Conservation (phyloP, 1,284 basidiomycete genomes). For the Trichosporon sp. region DNA sequence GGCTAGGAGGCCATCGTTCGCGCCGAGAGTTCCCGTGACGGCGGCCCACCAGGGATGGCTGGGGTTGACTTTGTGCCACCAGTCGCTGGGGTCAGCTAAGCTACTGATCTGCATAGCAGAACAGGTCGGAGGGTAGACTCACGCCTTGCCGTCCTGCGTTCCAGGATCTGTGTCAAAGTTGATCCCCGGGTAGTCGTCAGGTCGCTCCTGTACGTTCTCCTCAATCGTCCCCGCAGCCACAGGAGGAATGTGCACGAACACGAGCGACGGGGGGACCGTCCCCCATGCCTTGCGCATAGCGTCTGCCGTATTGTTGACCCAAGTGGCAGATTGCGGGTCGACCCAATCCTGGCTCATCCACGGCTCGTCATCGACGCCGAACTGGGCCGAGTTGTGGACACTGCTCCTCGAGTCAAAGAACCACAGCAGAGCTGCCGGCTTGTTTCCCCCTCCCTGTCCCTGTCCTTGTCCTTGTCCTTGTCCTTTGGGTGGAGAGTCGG, state of each 20-base stretch:
- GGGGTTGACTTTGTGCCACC: neutral
- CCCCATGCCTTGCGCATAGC: constrained; percentile 11
- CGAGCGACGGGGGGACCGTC: constrained; percentile 13
- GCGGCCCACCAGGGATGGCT: constrained; percentile 13
- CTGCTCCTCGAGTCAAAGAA: constrained; percentile 21
- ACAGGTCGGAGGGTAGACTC: neutral
- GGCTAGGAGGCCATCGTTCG: constrained; percentile 9
- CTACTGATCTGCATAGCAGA: no score
- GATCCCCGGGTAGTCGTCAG: constrained; percentile 9
- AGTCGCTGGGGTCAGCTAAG: neutral
- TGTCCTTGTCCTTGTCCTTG: neutral
- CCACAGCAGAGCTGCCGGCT: constrained; percentile 22
- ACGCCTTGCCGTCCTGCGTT: constrained; percentile 1
- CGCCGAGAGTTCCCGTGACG: constrained; percentile 2
- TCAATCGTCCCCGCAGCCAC: neutral
- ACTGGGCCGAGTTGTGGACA: constrained; percentile 13
- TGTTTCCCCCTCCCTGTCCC: no score
- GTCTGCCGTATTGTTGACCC: constrained; percentile 7
- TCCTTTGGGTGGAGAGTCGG: neutral
- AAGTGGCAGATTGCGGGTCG: constrained; percentile 13
- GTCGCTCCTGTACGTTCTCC: neutral
- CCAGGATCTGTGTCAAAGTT: constrained; percentile 6
- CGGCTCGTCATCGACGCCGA: constrained; percentile 7
- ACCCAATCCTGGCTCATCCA: constrained; percentile 20
- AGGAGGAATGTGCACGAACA: constrained; percentile 23